Evolutionary conservation across 176 grass and related monocot species (phyloP).

Genomic region (Saccharum spontaneum): DNA sequence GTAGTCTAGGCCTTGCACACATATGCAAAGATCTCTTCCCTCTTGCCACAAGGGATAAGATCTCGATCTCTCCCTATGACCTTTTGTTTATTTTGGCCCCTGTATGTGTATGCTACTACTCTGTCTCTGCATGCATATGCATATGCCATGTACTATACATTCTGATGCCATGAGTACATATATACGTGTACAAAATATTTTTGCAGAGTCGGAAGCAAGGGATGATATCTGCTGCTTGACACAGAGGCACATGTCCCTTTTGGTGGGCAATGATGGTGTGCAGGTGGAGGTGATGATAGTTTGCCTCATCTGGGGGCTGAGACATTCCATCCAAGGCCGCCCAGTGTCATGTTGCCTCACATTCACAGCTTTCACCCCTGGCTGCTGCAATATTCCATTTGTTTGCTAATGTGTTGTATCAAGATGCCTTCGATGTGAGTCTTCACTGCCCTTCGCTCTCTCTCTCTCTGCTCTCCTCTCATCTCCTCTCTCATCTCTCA

Average conservation of each 20-base stretch:
- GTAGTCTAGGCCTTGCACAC: conserved; percentile 25
- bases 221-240: conserved; percentile 36
- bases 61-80: conserved; percentile 4
- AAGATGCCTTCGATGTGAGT: conserved; percentile 95
- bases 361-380: conserved; percentile 29
- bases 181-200: conserved; percentile 34
- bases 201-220: conserved; percentile 51
- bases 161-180: not conserved
- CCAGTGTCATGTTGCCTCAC: conserved; percentile 53
- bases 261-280: conserved; percentile 54
- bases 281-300: conserved; percentile 68
- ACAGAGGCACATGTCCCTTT: conserved; percentile 55
- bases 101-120: not conserved
- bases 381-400: conserved; percentile 90
- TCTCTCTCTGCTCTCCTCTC: not conserved
- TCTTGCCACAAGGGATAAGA: conserved; percentile 53
- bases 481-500: not conserved
- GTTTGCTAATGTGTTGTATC: conserved; percentile 93
- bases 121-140: conserved; percentile 17
- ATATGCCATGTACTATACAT: conserved; percentile 1
- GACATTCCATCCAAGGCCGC: conserved; percentile 84
- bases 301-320: conserved; percentile 71
- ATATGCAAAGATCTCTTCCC: conserved; percentile 58
- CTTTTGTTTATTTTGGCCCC: conserved; percentile 32
- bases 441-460: conserved; percentile 49